Evolutionary conservation across 2,329 filamentous ascomycete species (phyloP).

Genomic region (Alternaria ventricosa): DNA sequence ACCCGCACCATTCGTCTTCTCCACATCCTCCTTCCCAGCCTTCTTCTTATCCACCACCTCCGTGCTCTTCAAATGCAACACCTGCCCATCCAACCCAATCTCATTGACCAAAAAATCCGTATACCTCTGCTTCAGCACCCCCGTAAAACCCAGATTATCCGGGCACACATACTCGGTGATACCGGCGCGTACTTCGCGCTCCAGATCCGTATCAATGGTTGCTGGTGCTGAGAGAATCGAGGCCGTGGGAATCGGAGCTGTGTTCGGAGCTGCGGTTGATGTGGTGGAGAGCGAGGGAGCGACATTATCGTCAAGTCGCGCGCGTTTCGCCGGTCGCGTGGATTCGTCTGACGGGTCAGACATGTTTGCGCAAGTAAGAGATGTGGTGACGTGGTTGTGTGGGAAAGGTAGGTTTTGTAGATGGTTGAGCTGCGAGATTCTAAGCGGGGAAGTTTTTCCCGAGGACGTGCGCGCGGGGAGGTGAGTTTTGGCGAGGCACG

Average conservation of each 20-base stretch:
- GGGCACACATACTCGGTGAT: slow-evolving; percentile 69
- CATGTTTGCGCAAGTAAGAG: slow-evolving; percentile 11
- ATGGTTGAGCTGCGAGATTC: slow-evolving; percentile 10
- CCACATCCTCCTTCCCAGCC: slow-evolving; percentile 23
- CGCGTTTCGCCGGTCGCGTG: slow-evolving; percentile 41
- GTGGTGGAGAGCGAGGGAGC: slow-evolving; percentile 12
- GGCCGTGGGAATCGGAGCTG: slow-evolving; percentile 5
- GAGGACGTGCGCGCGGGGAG: slow-evolving; percentile 21
- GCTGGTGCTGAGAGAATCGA: slow-evolving; percentile 12
- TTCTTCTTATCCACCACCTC: slow-evolving; percentile 28
- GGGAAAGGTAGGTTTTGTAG: neutral
- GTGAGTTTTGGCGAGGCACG: slow-evolving; percentile 14
- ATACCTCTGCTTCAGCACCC: slow-evolving; percentile 75
- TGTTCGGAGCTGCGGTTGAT: neutral
- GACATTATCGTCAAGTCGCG: slow-evolving; percentile 35
- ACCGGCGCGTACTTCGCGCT: slow-evolving; percentile 58
- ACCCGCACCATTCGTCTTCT: slow-evolving; percentile 5
- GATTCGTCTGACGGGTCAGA: slow-evolving; percentile 20
- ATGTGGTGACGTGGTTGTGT: slow-evolving; percentile 1
- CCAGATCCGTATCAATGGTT: slow-evolving; percentile 37
- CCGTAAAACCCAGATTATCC: slow-evolving; percentile 65
- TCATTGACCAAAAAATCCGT: slow-evolving; percentile 95
- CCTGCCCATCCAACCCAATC: slow-evolving; percentile 75
- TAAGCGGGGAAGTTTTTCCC: slow-evolving; percentile 39
- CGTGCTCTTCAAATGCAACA: slow-evolving; percentile 71